Conservation (phyloP, 2,329 filamentous ascomycete genomes). For the Metarhizium sp. region DNA sequence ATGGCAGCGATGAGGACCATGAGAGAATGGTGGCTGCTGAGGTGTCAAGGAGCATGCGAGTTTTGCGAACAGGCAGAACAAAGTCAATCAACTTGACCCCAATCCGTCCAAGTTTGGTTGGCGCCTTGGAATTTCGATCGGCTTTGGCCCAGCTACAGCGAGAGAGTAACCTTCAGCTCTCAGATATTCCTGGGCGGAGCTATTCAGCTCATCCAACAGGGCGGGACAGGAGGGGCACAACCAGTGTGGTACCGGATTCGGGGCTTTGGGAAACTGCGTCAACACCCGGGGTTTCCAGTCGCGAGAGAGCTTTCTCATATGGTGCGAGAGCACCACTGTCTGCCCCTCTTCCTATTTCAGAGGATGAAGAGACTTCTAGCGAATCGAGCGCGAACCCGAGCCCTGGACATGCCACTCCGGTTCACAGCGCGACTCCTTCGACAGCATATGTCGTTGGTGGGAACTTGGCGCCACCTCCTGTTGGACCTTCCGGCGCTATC, state of each 20-base stretch:
- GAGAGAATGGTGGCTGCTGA: constrained; percentile 66
- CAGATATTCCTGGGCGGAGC: constrained; percentile 58
- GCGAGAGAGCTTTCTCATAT: constrained; percentile 12
- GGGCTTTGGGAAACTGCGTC: constrained; percentile 5
- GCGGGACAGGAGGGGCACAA: constrained; percentile 17
- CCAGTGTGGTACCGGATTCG: constrained; percentile 14
- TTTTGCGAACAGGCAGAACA: constrained; percentile 58
- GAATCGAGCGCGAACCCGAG: neutral
- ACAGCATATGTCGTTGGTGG: constrained; percentile 28
- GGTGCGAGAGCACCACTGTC: constrained; percentile 1
- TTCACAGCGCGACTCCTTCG: neutral
- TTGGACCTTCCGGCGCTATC: constrained; percentile 12
- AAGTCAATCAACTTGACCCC: constrained; percentile 60
- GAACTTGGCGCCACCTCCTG: constrained; percentile 31
- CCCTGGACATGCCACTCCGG: constrained; percentile 10
- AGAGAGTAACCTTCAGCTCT: constrained; percentile 65
- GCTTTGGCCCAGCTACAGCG: constrained; percentile 80
- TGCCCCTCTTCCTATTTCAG: neutral
- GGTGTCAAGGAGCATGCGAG: constrained; percentile 85
- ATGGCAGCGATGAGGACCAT: constrained; percentile 38
- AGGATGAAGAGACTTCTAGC: neutral
- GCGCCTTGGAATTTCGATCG: constrained; percentile 86
- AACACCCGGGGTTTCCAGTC: neutral
- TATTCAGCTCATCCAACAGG: constrained; percentile 24
- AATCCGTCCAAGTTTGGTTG: constrained; percentile 86